phyloP scores from a whole-genome alignment of 345 rosid species.

The Salix brachista region DNA sequence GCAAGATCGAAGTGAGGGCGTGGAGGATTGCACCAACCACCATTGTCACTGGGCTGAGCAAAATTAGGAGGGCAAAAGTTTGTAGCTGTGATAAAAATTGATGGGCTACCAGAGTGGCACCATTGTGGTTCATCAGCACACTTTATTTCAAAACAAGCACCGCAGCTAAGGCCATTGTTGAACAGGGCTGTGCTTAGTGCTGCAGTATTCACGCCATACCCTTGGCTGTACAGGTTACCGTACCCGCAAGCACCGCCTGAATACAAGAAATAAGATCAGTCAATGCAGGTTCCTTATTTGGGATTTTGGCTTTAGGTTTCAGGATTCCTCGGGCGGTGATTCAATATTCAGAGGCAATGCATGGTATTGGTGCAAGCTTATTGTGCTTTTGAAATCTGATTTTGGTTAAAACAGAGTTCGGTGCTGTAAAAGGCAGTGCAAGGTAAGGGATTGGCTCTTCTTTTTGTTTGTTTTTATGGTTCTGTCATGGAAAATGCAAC shows the following conservation, averaged over 20 bases:
- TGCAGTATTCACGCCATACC: constrained; percentile 63
- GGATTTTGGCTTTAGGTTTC: not conserved
- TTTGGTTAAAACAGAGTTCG: not conserved
- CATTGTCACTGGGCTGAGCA: constrained; percentile 57
- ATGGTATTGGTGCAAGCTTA: not conserved
- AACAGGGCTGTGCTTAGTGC: constrained; percentile 70
- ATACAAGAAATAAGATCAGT: not conserved
- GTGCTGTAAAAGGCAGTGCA: not conserved
- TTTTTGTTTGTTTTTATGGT: not conserved
- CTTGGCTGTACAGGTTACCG: constrained; percentile 66
- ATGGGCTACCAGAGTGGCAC: constrained; percentile 66
- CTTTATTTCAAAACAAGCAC: constrained; percentile 58
- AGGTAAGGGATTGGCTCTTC: not conserved
- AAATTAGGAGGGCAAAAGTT: constrained; percentile 67
- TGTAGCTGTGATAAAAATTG: constrained; percentile 60
- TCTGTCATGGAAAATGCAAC: not conserved
- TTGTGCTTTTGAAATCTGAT: not conserved
- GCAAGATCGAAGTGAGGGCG: constrained; percentile 70
- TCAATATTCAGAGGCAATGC: not conserved
- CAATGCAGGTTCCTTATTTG: not conserved
- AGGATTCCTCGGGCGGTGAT: not conserved
- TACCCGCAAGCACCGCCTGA: constrained; percentile 71
- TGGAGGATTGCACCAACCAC: constrained; percentile 92
- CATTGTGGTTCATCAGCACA: constrained; percentile 48
- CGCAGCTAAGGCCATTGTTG: constrained; percentile 60